These are phyloP conservation scores for Ormosia emarginata DNA, from an alignment of 306 rosid genomes.

Conservation along the genomic window DNA sequence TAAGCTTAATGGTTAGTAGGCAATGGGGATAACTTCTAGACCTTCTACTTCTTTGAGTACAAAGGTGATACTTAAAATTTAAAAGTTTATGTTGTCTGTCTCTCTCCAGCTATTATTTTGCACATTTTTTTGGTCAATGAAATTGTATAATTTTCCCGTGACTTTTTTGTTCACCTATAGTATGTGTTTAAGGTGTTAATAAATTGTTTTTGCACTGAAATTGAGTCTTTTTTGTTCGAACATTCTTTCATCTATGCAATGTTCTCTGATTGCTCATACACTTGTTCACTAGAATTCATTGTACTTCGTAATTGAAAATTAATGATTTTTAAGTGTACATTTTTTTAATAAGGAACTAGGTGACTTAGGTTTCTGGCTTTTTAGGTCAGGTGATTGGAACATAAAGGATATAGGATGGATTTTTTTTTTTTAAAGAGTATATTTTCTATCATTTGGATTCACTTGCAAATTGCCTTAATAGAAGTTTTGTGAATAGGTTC, in stretches of 20 bases:
- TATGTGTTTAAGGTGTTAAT: not conserved
- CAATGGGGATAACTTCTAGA: constrained; percentile 44
- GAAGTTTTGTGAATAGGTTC: not conserved
- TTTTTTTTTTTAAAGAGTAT: not conserved
- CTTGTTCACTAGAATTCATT: not conserved
- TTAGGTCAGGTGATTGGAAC: not conserved
- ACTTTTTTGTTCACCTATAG: not conserved
- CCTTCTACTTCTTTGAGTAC: constrained; percentile 53
- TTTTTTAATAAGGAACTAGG: not conserved
- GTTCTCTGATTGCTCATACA: not conserved
- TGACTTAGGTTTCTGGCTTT: not conserved
- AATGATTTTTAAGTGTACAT: not conserved
- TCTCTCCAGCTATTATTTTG: not conserved
- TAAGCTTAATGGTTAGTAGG: constrained; percentile 40
- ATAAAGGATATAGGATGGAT: not conserved
- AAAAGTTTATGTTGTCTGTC: not conserved
- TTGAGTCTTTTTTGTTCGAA: not conserved
- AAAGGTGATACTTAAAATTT: constrained; percentile 33
- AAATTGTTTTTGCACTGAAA: not conserved
- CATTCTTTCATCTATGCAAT: not conserved
- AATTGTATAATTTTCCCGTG: not conserved
- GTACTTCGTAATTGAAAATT: not conserved
- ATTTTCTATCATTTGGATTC: not conserved
- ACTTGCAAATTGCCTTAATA: not conserved
- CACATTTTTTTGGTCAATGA: not conserved